These are phyloP conservation scores for Rubia peregrina DNA, from an alignment of 305 asterid genomes.

Conservation along the genomic window DNA sequence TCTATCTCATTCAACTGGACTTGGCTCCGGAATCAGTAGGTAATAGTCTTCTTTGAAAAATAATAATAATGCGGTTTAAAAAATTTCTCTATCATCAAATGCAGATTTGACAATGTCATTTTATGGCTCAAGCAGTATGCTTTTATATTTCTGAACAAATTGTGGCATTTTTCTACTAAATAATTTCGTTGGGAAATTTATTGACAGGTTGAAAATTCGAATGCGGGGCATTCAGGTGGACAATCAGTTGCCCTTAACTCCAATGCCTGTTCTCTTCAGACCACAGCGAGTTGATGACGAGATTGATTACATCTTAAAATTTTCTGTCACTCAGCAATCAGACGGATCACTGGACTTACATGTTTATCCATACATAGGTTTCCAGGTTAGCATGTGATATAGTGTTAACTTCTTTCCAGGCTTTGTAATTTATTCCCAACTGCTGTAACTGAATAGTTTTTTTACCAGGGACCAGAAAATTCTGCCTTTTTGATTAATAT, in stretches of 20 bases:
- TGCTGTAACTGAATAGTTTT: slow-evolving; percentile 15
- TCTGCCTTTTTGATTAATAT: slow-evolving; percentile 86
- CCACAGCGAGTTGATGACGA: slow-evolving; percentile 87
- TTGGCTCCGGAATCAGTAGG: slow-evolving; percentile 95
- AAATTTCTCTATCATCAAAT: not conserved
- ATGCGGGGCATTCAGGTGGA: slow-evolving; percentile 92
- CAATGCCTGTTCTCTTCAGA: slow-evolving; percentile 96
- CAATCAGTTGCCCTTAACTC: slow-evolving; percentile 96
- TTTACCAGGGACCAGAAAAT: slow-evolving; percentile 84
- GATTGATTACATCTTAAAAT: slow-evolving; percentile 75
- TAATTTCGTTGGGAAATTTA: not conserved
- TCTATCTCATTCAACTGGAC: slow-evolving; percentile 90
- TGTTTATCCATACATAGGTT: slow-evolving; percentile 90
- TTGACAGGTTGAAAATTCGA: slow-evolving; percentile 73
- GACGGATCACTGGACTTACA: slow-evolving; percentile 87
- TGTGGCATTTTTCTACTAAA: not conserved
- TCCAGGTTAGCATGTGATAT: slow-evolving; percentile 62
- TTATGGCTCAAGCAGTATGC: slow-evolving; percentile 9
- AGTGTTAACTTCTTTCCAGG: slow-evolving; percentile 19
- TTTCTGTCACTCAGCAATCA: slow-evolving; percentile 90
- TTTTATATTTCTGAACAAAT: not conserved
- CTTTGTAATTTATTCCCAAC: slow-evolving; percentile 12
- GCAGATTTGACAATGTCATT: not conserved
- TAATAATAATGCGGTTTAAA: not conserved
- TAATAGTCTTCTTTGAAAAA: slow-evolving; percentile 27